These are phyloP conservation scores for Eleusine indica DNA, from an alignment of 176 grass and related monocot genomes.

Conservation along the genomic window DNA sequence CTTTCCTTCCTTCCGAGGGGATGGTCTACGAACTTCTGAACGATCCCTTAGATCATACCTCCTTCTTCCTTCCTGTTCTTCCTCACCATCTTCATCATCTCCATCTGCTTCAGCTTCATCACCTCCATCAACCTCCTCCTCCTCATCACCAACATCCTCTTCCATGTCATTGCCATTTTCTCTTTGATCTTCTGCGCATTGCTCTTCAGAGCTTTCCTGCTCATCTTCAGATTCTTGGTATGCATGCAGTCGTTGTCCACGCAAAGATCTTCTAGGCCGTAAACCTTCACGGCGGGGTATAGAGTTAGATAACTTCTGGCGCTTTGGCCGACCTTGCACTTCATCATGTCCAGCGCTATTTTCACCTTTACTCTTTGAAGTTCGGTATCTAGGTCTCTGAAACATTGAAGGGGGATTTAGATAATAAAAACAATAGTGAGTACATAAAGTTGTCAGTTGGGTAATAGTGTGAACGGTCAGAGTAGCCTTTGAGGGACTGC, in stretches of 20 bases:
- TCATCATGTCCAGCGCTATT: constrained; percentile 57
- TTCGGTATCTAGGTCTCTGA: constrained; percentile 79
- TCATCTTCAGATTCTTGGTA: constrained; percentile 90
- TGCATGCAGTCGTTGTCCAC: constrained; percentile 55
- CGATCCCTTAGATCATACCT: constrained; percentile 94
- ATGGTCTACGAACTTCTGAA: constrained; percentile 75
- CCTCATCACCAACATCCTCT: constrained; percentile 76
- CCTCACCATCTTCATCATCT: constrained; percentile 95
- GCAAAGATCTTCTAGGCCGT: constrained; percentile 75
- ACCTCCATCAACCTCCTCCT: constrained; percentile 79
- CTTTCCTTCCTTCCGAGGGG: constrained; percentile 80
- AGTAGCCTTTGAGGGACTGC: constrained; percentile 21
- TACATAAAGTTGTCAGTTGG: neutral
- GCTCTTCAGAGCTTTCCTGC: constrained; percentile 77
- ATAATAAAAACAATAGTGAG: constrained; percentile 11
- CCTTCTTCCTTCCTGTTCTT: constrained; percentile 90
- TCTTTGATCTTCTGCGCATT: constrained; percentile 59
- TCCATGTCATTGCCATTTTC: constrained; percentile 90
- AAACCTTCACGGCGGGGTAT: constrained; percentile 88
- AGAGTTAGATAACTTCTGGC: constrained; percentile 64
- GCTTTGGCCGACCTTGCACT: constrained; percentile 48
- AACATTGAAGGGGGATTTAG: constrained; percentile 10
- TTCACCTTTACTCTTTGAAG: constrained; percentile 79
- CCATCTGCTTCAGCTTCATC: constrained; percentile 94
- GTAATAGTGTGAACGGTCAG: constrained; percentile 4